phyloP scores from a whole-genome alignment of 495 filamentous ascomycete genomes.

The Tetracladium marchalianum region DNA sequence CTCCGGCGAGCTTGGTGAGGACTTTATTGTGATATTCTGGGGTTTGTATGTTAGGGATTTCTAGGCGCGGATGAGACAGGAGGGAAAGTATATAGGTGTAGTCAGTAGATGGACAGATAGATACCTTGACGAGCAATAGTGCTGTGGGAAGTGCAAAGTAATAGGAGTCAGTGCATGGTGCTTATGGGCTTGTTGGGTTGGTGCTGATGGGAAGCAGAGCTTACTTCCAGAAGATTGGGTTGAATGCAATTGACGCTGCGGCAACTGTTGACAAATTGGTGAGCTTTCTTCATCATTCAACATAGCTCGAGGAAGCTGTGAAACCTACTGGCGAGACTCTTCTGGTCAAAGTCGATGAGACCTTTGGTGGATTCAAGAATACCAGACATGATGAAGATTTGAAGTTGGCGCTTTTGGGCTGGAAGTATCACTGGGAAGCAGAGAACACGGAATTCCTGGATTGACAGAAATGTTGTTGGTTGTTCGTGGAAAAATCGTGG shows the following conservation, averaged over 20 bases:
- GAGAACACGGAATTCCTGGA: background rate
- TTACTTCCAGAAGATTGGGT: constrained; percentile 76
- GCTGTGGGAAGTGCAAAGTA: constrained; percentile 26
- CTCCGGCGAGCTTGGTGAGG: constrained; percentile 77
- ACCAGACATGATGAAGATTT: constrained; percentile 20
- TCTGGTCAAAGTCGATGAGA: constrained; percentile 54
- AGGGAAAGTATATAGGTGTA: background rate
- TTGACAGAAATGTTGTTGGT: background rate
- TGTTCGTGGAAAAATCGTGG: background rate
- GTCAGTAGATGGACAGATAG: constrained; percentile 1
- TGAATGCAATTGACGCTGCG: constrained; percentile 58
- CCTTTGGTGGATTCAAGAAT: constrained; percentile 24
- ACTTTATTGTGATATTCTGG: constrained; percentile 87
- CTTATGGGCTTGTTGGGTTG: background rate
- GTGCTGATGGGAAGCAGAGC: constrained; percentile 11
- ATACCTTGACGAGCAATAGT: constrained; percentile 59
- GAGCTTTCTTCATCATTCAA: background rate
- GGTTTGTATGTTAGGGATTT: background rate
- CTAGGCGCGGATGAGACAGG: background rate
- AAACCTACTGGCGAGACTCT: constrained; percentile 49
- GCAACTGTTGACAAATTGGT: constrained; percentile 40
- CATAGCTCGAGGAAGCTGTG: background rate
- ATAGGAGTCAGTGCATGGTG: background rate
- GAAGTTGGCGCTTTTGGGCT: background rate
- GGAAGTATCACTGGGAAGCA: background rate